Base-by-base conservation (phyloP, 1,284 basidiomycete species). In the Rhodotorula sp. region DNA sequence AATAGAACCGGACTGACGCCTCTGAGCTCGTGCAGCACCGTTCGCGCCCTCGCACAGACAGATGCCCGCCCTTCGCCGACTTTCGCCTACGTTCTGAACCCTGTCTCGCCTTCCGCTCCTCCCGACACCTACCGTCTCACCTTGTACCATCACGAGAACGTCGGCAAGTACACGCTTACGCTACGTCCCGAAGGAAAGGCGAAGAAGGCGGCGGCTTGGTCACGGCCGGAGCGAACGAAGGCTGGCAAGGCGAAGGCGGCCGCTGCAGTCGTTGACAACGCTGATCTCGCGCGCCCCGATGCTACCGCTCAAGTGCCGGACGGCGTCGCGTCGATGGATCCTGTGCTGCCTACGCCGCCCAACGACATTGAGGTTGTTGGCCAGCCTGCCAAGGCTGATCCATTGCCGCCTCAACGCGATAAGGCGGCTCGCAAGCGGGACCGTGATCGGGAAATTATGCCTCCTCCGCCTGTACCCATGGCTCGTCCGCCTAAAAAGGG, bases 401-500 rank as follows among this genome's bases (percentile, higher is more conserved):
- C 29, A 49, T 20, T 3, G 32, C 13, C 58, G 49, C 22, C 27
- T 36, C 47, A 27, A 20, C 30, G 58, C 39, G 39, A 44, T 17
- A 44, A 44, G 39, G 19, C 39, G 39, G 13, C 39, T 44, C 39
- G 39, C 39, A 44, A 44, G 39, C 39, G 39, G 39, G 29, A 22
- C 46, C 53, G 24, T 48, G 32, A 54, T 39, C 20, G 51, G 27
- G 58, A 66, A 48, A 58, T 53, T n/a, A 70, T 70, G 68, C 68
- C 68, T 7, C 68, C 68, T 3, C 68, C 68, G 2, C 64, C 68
- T 1, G 29, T 70, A 0, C 68, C 68, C 3, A 53, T 53, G 2
- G 51, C 64, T 1, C 68, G 64, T 2, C 64, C 64, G 4, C 60
- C 64, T 20, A 70, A 70, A n/a, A 66, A 63, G 51, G 61, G 64